Conservation (phyloP, 108 stramenopile species). For the Nitzschia inconspicua region DNA sequence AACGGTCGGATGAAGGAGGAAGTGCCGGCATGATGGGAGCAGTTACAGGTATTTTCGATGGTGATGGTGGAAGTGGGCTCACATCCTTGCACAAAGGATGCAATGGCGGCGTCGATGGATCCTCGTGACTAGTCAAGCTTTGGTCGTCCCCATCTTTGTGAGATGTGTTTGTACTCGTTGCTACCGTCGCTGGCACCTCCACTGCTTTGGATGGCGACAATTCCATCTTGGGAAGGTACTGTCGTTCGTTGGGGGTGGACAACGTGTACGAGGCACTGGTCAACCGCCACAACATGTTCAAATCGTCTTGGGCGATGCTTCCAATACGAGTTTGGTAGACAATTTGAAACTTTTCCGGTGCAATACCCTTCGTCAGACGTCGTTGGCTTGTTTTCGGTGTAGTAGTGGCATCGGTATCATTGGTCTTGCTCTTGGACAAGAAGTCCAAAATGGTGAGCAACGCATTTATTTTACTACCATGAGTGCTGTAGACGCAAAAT, state of each 20-base stretch:
- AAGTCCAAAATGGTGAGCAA: slow-evolving; percentile 11
- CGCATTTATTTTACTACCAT: slow-evolving; percentile 11
- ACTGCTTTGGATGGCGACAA: background rate
- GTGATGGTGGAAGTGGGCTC: no score
- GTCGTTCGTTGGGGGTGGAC: slow-evolving; percentile 7
- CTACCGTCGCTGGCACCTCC: background rate
- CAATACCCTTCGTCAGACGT: background rate
- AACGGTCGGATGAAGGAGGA: background rate
- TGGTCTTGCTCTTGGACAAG: background rate
- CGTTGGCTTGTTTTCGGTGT: background rate
- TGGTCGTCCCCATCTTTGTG: no score
- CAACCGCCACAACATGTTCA: slow-evolving; percentile 22
- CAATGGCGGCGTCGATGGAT: no score
- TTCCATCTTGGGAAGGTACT: background rate
- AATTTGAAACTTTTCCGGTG: slow-evolving; percentile 11
- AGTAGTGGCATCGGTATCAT: background rate
- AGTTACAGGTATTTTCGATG: no score
- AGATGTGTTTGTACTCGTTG: background rate
- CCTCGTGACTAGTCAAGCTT: no score
- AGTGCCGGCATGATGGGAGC: background rate
- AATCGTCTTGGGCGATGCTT: background rate
- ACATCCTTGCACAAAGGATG: no score
- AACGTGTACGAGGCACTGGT: slow-evolving; percentile 10
- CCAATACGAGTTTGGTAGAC: slow-evolving; percentile 12
- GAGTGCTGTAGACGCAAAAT: slow-evolving; percentile 23